Percentiles rank a stretch among this genome's conserved stretches.
Conservation (phyloP, 2,329 filamentous ascomycete species). For the Penicillium capsulatum region DNA sequence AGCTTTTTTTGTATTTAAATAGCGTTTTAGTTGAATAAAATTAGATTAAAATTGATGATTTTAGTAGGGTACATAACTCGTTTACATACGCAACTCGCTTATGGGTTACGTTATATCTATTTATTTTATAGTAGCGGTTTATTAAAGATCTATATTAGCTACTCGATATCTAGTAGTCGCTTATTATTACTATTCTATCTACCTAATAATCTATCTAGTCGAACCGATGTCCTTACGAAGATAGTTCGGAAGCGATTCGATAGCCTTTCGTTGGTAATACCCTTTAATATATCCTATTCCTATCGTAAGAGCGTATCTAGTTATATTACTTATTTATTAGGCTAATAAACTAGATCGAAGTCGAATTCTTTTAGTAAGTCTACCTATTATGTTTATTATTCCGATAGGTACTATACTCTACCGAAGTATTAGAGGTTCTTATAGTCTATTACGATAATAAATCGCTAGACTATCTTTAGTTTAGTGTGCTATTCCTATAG, state of each 20-base stretch:
- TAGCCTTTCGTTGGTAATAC: conserved; percentile 2
- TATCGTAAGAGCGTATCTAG: neutral
- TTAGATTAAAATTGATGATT: too few relatives aligned
- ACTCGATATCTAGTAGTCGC: too few relatives aligned
- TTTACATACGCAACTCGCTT: too few relatives aligned
- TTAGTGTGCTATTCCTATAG: conserved; percentile 1
- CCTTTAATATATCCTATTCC: conserved; percentile 1
- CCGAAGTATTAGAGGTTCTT: conserved; percentile 7
- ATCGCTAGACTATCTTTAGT: conserved; percentile 5
- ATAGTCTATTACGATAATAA: conserved; percentile 7
- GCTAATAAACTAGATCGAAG: neutral
- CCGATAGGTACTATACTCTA: conserved; percentile 1
- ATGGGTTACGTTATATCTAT: too few relatives aligned
- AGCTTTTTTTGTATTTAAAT: too few relatives aligned
- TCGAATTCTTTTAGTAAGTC: conserved; percentile 1
- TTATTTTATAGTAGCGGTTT: too few relatives aligned
- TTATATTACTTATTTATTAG: neutral
- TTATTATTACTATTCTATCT: too few relatives aligned
- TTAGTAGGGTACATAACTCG: too few relatives aligned
- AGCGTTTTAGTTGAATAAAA: too few relatives aligned
- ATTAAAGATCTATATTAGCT: too few relatives aligned
- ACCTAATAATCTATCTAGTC: neutral
- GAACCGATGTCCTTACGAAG: neutral
- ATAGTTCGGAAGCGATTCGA: conserved; percentile 1
- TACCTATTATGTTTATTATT: conserved; percentile 1